These are phyloP conservation scores for Plantago elongata DNA, from an alignment of 257 asterid species.

Conservation along the genomic window DNA sequence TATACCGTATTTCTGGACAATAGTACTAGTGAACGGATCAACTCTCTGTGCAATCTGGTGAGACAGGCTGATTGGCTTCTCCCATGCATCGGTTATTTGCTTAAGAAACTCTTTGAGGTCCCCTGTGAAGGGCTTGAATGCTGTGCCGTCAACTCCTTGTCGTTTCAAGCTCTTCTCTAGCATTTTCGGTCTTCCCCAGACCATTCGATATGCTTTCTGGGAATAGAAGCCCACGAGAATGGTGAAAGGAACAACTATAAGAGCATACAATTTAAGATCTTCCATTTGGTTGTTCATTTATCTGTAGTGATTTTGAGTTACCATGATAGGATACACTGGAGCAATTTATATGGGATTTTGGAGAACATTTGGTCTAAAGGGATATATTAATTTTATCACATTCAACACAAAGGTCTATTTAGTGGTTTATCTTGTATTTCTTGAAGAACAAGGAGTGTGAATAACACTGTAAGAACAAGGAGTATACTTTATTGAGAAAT, in stretches of 20 bases:
- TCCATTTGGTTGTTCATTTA: conserved; percentile 21
- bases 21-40: conserved; percentile 41
- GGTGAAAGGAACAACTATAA: conserved; percentile 16
- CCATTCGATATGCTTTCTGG: conserved; percentile 23
- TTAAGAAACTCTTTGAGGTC: conserved; percentile 37
- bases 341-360: no score
- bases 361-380: no score
- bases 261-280: conserved; percentile 19
- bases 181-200: conserved; percentile 45
- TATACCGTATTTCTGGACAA: conserved; percentile 40
- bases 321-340: neutral
- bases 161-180: conserved; percentile 33
- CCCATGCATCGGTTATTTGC: conserved; percentile 40
- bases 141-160: conserved; percentile 43
- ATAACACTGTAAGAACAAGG: no score
- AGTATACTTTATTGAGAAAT: no score
- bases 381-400: no score
- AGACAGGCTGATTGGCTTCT: conserved; percentile 45
- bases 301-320: neutral
- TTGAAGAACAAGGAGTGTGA: no score
- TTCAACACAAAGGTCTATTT: no score
- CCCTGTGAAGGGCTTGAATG: conserved; percentile 39
- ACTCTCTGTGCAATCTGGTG: conserved; percentile 39
- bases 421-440: no score
- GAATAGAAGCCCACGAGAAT: conserved; percentile 20